These are phyloP conservation scores for Westerdykella sp. DNA, from an alignment of 2,329 filamentous ascomycete genomes.

Conservation along the genomic window DNA sequence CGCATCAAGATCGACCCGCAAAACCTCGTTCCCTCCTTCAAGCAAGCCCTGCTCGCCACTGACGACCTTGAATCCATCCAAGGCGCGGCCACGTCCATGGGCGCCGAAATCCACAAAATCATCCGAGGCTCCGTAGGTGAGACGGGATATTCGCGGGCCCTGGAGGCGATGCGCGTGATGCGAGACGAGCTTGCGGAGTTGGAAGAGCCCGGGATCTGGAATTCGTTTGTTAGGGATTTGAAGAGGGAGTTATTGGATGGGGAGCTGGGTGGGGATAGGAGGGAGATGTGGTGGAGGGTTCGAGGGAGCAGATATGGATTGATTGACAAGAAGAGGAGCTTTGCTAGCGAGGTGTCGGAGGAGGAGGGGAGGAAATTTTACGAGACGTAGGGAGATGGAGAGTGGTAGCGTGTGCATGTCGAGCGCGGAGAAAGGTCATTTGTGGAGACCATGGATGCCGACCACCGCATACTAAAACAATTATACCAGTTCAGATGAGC, in stretches of 20 bases:
- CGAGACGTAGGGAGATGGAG: conserved; percentile 4
- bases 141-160: conserved; percentile 63
- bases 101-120: conserved; percentile 59
- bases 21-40: conserved; percentile 88
- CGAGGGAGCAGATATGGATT: conserved; percentile 63
- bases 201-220: conserved; percentile 72
- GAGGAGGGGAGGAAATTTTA: conserved; percentile 57
- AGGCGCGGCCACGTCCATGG: conserved; percentile 69
- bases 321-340: conserved; percentile 58
- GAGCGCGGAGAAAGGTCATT: too few relatives aligned
- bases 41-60: conserved; percentile 62
- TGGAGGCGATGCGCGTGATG: conserved; percentile 72
- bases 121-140: conserved; percentile 71
- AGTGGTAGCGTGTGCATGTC: too few relatives aligned
- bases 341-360: conserved; percentile 59
- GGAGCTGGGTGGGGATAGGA: conserved; percentile 67
- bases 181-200: conserved; percentile 68
- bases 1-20: conserved; percentile 54
- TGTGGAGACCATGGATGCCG: too few relatives aligned
- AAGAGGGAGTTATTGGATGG: conserved; percentile 66
- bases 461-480: too few relatives aligned
- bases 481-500: too few relatives aligned
- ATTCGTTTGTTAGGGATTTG: conserved; percentile 62
- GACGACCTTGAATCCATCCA: conserved; percentile 57
- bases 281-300: conserved; percentile 76